Conservation (phyloP, 129 eudicot genomes). For the Ambrosia trifida region DNA sequence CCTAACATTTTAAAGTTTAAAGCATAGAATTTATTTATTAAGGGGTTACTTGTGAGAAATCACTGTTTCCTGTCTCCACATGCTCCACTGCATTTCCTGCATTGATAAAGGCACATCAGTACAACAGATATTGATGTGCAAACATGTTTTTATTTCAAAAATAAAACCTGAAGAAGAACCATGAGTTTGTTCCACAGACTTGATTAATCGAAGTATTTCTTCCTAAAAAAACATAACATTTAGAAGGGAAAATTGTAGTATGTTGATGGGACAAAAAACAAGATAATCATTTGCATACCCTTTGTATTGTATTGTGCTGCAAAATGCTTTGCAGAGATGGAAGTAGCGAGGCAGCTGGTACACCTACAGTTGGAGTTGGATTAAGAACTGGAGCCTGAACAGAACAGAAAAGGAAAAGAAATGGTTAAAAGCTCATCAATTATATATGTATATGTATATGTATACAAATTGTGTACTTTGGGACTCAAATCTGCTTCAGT, state of each 20-base stretch:
- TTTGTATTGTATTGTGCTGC: slow-evolving; percentile 70
- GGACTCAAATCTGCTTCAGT: slow-evolving; percentile 61
- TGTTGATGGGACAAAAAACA: not conserved
- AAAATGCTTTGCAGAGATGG: slow-evolving; percentile 73
- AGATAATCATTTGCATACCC: slow-evolving; percentile 47
- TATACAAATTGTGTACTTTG: slow-evolving; percentile 25
- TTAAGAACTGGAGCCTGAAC: slow-evolving; percentile 48
- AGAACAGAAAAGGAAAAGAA: slow-evolving; percentile 26
- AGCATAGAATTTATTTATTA: not conserved
- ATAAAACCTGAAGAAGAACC: slow-evolving; percentile 37
- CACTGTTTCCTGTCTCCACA: slow-evolving; percentile 49
- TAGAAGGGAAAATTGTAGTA: slow-evolving; percentile 17
- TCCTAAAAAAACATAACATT: slow-evolving; percentile 48
- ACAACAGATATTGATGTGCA: slow-evolving; percentile 1
- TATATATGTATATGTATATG: not conserved
- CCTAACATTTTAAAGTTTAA: not conserved
- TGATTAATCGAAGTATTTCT: slow-evolving; percentile 68
- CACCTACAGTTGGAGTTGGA: slow-evolving; percentile 38
- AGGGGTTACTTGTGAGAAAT: slow-evolving; percentile 49
- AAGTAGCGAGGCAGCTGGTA: slow-evolving; percentile 62
- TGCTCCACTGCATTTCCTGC: slow-evolving; percentile 50
- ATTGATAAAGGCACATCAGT: slow-evolving; percentile 10
- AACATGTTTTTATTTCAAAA: slow-evolving; percentile 15
- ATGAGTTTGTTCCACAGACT: slow-evolving; percentile 64
- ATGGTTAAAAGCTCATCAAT: slow-evolving; percentile 30